Base-by-base conservation (phyloP, 352 stramenopile species). In the Phytophthora pistaciae region DNA sequence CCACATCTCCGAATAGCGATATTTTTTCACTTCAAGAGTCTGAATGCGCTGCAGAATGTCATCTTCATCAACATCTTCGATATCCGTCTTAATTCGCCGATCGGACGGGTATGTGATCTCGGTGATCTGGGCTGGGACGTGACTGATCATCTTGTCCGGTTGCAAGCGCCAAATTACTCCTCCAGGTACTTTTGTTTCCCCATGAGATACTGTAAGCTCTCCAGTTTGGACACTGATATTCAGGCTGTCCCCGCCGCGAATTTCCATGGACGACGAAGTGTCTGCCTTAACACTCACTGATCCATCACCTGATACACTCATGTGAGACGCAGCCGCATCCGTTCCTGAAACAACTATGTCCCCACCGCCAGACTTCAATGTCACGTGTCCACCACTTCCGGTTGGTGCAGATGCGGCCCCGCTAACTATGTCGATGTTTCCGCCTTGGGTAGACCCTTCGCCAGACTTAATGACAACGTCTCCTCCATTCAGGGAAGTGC, bases 101-200 rank as follows among this genome's bases (percentile, higher is more conserved):
- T 99, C 96, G 3, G 95, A 98, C 25, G 94, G 92, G 70, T 97
- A 98, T 8, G 88, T 90, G n/a, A 98, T 68, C n/a, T 91, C 79
- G 38, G 92, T 97, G 9, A 98, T 92, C 77, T 98, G 92, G 16
- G 97, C 75, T 44, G 90, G 92, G 5, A 98, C 83, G 63, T 90
- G 82, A 21, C 72, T 88, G 9, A 93, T 78, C 64, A 84, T 80
- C 57, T 90, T 87, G 56, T 89, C 73, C n/a, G 75, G 33, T 58
- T 91, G 82, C 3, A 93, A 38, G 40, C 83, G 79, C 67, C 72
- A 84, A 29, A 87, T 73, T 29, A 90, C 63, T 55, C 79, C 70
- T 62, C 84, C 84, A 16, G 82, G 79, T 38, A 91, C 73, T 21
- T 58, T 48, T 13, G 72, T 84, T 69, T 90, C 38, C 1, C 66